A percentile compares a stretch with the other conserved stretches of the same genome.
These are phyloP conservation scores for Ogataea siamensis DNA, from an alignment of 805 yeast genomes.

Conservation along the genomic window DNA sequence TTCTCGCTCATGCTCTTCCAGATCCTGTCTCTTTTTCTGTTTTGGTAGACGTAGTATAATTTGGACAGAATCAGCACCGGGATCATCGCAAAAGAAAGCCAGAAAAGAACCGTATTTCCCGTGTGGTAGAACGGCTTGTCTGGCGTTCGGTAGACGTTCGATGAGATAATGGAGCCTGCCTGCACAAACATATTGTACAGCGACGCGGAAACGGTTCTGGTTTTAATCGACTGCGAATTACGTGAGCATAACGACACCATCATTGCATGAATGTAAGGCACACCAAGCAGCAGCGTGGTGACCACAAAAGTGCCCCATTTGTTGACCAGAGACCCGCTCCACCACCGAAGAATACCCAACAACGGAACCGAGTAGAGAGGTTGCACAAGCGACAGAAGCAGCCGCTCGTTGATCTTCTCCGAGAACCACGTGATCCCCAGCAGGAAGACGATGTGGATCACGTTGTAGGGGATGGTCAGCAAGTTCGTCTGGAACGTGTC, in stretches of 20 bases:
- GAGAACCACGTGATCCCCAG: conserved; percentile 37
- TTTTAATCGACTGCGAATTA: conserved; percentile 60
- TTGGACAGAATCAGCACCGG: conserved; percentile 33
- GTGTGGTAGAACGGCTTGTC: conserved; percentile 60
- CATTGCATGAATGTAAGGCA: conserved; percentile 53
- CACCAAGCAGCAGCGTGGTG: conserved; percentile 34
- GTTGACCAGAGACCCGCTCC: conserved; percentile 28
- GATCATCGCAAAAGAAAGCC: conserved; percentile 31
- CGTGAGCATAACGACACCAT: conserved; percentile 60
- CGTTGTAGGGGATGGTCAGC: conserved; percentile 49
- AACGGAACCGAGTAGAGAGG: conserved; percentile 30
- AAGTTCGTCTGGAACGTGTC: conserved; percentile 50
- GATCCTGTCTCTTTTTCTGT: conserved; percentile 39
- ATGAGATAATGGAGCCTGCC: conserved; percentile 50
- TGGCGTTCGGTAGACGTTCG: conserved; percentile 53
- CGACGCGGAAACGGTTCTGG: conserved; percentile 64
- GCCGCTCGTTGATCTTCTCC: conserved; percentile 34
- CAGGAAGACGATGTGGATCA: conserved; percentile 38
- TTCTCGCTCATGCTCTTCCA: conserved; percentile 54
- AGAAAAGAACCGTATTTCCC: conserved; percentile 50
- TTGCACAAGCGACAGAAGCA: conserved; percentile 22
- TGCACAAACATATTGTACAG: conserved; percentile 65
- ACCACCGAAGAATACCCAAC: conserved; percentile 28
- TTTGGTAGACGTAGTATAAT: conserved; percentile 41
- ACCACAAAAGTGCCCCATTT: conserved; percentile 31